phyloP scores from a whole-genome alignment of 169 alveolate genomes.

The Toxoplasma gondii region DNA sequence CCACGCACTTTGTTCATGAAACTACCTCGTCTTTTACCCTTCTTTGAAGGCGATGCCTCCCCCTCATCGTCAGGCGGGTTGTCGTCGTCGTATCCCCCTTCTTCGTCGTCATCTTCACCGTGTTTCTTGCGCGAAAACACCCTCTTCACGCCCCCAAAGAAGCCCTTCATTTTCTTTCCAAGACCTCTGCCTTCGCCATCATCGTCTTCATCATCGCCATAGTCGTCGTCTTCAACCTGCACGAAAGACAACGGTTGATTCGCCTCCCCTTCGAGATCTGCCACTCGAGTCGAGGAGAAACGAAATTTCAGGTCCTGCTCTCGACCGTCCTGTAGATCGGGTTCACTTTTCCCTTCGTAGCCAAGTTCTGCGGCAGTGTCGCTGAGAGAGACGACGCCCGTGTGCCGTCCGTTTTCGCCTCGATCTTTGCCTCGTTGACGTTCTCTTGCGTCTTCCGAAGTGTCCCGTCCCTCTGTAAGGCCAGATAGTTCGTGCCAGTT shows the following conservation, averaged over 20 bases:
- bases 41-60: not conserved
- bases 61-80: not conserved
- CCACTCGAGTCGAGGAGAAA: not conserved
- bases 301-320: not conserved
- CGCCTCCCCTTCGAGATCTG: not conserved
- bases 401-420: too few species aligned
- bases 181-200: not conserved
- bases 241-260: not conserved
- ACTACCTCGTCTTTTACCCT: not conserved
- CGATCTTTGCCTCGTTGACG: too few species aligned
- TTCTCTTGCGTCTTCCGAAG: too few species aligned
- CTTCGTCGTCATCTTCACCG: not conserved
- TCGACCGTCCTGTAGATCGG: not conserved
- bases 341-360: not conserved
- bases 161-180: not conserved
- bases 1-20: not conserved
- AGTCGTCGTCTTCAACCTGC: not conserved
- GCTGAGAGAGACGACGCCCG: not conserved
- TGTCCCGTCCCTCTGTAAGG: not conserved
- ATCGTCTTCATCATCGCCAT: slow-evolving; percentile 5
- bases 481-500: not conserved
- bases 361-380: not conserved
- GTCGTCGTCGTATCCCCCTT: not conserved
- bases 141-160: slow-evolving; percentile 4
- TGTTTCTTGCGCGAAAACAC: not conserved